Percentiles rank a stretch among this genome's conserved stretches.
Evolutionary conservation across 2,329 filamentous ascomycete species (phyloP).

Genomic region (Phoma sp.): DNA sequence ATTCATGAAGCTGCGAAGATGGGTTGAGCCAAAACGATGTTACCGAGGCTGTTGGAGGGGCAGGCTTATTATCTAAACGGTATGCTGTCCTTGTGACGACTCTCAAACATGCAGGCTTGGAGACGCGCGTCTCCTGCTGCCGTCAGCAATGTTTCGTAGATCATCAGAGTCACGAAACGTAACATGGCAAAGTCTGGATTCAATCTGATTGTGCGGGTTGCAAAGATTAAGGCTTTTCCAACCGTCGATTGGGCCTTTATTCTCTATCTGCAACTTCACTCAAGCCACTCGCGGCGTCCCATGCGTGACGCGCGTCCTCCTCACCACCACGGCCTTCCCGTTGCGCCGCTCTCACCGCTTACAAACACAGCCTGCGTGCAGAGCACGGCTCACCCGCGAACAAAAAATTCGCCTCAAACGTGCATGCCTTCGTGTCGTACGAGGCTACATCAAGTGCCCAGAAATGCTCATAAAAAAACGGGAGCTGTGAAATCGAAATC

Average conservation of each 20-base stretch:
- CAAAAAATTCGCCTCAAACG: conserved; percentile 10
- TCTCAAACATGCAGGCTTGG: background rate
- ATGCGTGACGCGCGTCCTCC: conserved; percentile 31
- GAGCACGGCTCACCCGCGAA: conserved; percentile 16
- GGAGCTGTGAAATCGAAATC: conserved; percentile 12
- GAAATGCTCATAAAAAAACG: conserved; percentile 36
- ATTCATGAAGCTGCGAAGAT: background rate
- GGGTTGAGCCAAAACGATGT: background rate
- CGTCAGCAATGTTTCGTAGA: conserved; percentile 13
- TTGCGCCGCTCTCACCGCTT: conserved; percentile 22
- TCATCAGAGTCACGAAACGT: background rate
- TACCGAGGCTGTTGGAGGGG: background rate
- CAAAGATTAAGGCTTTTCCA: conserved; percentile 9
- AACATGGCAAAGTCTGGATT: conserved; percentile 5
- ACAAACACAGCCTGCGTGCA: conserved; percentile 23
- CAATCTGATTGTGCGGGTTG: background rate
- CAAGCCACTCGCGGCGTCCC: conserved; percentile 6
- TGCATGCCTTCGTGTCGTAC: conserved; percentile 28
- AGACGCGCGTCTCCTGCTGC: conserved; percentile 13
- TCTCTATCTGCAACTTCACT: conserved; percentile 20
- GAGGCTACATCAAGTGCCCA: conserved; percentile 15
- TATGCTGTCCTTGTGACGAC: background rate
- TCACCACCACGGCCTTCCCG: conserved; percentile 18
- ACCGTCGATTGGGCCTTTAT: conserved; percentile 22
- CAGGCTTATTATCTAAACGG: background rate